Evolutionary conservation across 169 alveolate species (phyloP).

Genomic region (Cyclospora cayetanensis): DNA sequence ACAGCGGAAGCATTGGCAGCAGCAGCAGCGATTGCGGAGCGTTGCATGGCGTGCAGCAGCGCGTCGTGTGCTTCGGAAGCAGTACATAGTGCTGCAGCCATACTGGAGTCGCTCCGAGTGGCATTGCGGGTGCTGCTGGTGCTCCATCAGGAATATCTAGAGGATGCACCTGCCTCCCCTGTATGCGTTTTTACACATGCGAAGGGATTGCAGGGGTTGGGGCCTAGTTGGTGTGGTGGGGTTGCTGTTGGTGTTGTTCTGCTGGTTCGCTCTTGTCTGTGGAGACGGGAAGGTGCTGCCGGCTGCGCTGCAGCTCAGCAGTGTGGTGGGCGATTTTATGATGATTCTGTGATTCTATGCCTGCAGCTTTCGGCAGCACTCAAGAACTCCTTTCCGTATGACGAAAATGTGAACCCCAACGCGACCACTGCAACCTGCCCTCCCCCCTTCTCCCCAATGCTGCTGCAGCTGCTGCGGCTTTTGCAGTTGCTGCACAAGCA

Average conservation of each 20-base stretch:
- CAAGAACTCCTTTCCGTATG: conserved; percentile 50
- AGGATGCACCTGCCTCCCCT: conserved; percentile 38
- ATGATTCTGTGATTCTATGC: neutral
- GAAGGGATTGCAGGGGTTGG: too few relatives aligned
- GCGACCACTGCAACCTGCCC: conserved; percentile 27
- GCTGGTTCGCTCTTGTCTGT: too few relatives aligned
- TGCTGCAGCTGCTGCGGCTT: conserved; percentile 66
- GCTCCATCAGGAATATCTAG: conserved; percentile 46
- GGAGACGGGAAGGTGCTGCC: neutral
- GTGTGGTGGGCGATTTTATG: neutral
- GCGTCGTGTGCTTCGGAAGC: conserved; percentile 39
- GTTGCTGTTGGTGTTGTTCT: conserved; percentile 3
- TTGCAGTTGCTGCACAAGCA: conserved; percentile 19
- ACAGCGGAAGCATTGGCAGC: conserved; percentile 3
- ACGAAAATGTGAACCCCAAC: neutral
- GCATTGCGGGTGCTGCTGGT: conserved; percentile 44
- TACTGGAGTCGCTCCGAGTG: conserved; percentile 49
- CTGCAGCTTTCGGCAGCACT: conserved; percentile 56
- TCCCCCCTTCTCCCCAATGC: conserved; percentile 42
- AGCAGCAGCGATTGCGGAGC: conserved; percentile 31
- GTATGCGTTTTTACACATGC: too few relatives aligned
- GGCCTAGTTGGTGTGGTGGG: neutral
- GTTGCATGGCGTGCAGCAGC: conserved; percentile 45
- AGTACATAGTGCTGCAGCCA: conserved; percentile 23
- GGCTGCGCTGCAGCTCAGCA: neutral